phyloP scores from a whole-genome alignment of 257 asterid species.

The Parsonsia alboflavescens region DNA sequence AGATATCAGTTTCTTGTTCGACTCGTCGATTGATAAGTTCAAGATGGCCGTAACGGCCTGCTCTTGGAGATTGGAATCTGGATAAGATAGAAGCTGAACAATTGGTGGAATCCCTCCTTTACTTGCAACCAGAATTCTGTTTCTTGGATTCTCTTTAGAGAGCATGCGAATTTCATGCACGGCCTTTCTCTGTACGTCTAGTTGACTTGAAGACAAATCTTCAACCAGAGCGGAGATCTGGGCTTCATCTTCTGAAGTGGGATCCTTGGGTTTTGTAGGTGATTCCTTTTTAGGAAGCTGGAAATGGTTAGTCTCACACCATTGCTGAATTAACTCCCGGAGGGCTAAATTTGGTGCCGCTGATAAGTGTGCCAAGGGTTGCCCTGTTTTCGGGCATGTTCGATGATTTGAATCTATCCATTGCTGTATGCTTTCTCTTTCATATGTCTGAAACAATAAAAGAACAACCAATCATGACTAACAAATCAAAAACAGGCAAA shows the following conservation, averaged over 20 bases:
- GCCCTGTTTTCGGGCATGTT: conserved; percentile 86
- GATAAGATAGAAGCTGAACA: conserved; percentile 61
- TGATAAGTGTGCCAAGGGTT: conserved; percentile 38
- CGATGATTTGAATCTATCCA: conserved; percentile 63
- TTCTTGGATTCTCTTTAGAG: conserved; percentile 69
- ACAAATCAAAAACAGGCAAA: neutral
- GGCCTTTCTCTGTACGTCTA: conserved; percentile 62
- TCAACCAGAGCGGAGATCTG: conserved; percentile 34
- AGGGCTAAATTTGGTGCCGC: conserved; percentile 83
- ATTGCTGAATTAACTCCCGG: conserved; percentile 55
- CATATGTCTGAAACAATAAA: conserved; percentile 49
- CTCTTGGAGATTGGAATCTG: conserved; percentile 73
- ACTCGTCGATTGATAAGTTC: conserved; percentile 77
- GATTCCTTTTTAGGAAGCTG: conserved; percentile 39
- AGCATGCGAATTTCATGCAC: conserved; percentile 61
- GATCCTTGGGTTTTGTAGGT: conserved; percentile 14
- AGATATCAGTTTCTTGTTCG: conserved; percentile 70
- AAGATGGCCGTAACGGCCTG: conserved; percentile 77
- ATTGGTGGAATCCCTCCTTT: conserved; percentile 65
- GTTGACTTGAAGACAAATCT: conserved; percentile 47
- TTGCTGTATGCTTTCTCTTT: conserved; percentile 69
- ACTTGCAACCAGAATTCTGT: conserved; percentile 50
- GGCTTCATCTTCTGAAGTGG: conserved; percentile 14
- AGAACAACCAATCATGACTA: too few relatives aligned
- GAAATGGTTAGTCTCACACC: conserved; percentile 65